These are phyloP conservation scores for Pneumocystis jirovecii DNA, from an alignment of 1,139 yeast genomes.

Conservation along the genomic window DNA sequence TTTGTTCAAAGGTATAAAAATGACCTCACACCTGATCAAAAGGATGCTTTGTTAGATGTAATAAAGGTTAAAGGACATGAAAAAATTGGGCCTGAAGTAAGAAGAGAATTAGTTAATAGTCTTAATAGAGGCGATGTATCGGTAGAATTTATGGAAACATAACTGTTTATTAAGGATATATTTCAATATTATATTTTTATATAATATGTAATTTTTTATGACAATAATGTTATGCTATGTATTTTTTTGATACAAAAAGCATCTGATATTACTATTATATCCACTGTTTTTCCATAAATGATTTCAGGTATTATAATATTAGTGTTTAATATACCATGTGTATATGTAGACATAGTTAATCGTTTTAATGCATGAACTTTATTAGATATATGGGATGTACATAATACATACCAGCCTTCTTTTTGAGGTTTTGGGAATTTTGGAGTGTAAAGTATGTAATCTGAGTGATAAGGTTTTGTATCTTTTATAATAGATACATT, in stretches of 20 bases:
- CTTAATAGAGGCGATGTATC: constrained; percentile 29
- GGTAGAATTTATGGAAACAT: constrained; percentile 6
- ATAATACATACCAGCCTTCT: constrained; percentile 71
- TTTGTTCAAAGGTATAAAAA: constrained; percentile 94
- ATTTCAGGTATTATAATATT: constrained; percentile 1
- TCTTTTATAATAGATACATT: constrained; percentile 9
- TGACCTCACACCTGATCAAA: constrained; percentile 93
- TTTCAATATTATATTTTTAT: background rate
- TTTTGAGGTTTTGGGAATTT: constrained; percentile 81
- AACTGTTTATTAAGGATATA: constrained; percentile 8
- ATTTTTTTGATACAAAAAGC: constrained; percentile 3
- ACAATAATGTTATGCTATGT: constrained; percentile 3
- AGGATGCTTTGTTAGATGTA: constrained; percentile 83
- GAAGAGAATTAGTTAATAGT: constrained; percentile 87
- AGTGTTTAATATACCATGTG: background rate
- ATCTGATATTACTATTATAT: background rate
- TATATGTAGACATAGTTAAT: constrained; percentile 3
- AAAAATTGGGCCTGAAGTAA: constrained; percentile 81
- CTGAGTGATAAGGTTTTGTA: constrained; percentile 35
- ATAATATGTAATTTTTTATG: background rate
- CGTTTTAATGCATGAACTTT: constrained; percentile 10
- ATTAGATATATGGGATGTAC: constrained; percentile 35
- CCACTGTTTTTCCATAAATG: background rate
- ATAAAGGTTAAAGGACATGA: constrained; percentile 80
- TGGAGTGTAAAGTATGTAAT: constrained; percentile 58